These are phyloP conservation scores for Curvularia sp. DNA, from an alignment of 2,329 filamentous ascomycete genomes.

Conservation along the genomic window DNA sequence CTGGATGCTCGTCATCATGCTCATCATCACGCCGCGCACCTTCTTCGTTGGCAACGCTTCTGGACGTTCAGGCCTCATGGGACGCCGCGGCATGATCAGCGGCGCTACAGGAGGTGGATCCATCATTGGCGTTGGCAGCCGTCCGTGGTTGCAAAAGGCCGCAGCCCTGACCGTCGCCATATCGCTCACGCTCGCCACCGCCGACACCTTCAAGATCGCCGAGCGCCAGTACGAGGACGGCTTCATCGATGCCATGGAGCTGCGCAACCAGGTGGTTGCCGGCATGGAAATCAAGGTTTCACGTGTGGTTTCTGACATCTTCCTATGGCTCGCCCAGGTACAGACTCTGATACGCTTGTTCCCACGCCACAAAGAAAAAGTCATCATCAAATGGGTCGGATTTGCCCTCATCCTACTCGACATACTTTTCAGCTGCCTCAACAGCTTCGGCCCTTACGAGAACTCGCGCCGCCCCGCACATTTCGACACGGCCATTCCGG, in stretches of 20 bases:
- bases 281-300: slow-evolving; percentile 88
- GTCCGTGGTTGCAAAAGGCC: slow-evolving; percentile 87
- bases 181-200: slow-evolving; percentile 91
- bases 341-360: slow-evolving; percentile 96
- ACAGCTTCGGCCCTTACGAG: slow-evolving; percentile 73
- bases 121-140: slow-evolving; percentile 84
- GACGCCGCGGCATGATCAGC: slow-evolving; percentile 83
- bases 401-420: slow-evolving; percentile 93
- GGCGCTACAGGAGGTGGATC: slow-evolving; percentile 68
- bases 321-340: slow-evolving; percentile 95
- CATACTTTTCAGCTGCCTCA: slow-evolving; percentile 87
- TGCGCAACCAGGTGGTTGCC: slow-evolving; percentile 81
- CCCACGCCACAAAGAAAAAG: slow-evolving; percentile 94
- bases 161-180: slow-evolving; percentile 72
- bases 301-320: slow-evolving; percentile 91
- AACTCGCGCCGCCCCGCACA: slow-evolving; percentile 70
- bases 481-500: slow-evolving; percentile 90
- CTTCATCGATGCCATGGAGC: slow-evolving; percentile 76
- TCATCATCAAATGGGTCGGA: slow-evolving; percentile 98
- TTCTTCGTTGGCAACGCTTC: slow-evolving; percentile 81
- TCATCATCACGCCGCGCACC: slow-evolving; percentile 92
- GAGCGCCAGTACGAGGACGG: slow-evolving; percentile 80
- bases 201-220: slow-evolving; percentile 86
- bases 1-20: slow-evolving; percentile 91
- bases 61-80: slow-evolving; percentile 74